Base-by-base conservation (phyloP, 2,329 filamentous ascomycete genomes). In the Ramularia endophylla region DNA sequence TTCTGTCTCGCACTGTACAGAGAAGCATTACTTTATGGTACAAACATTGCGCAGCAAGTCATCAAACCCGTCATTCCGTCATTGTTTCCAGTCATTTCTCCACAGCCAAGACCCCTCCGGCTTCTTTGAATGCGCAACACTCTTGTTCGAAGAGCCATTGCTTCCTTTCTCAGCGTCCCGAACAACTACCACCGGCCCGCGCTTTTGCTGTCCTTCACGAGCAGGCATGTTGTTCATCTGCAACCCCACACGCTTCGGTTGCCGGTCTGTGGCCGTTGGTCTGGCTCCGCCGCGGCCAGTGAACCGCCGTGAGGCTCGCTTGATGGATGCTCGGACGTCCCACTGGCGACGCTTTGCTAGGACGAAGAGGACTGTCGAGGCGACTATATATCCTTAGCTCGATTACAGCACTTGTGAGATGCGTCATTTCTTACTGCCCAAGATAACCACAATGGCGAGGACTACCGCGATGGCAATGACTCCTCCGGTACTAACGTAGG, bases 261-360 rank as follows among this genome's bases (percentile, higher is more conserved):
- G 47, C 27, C 52, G 27, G 19, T 46, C 40, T 27, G 27, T 36
- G 17, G 17, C 31, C 30, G 35, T 27, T 13, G 40, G 39, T 15
- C 36, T 15, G 8, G 43, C 43, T 34, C 56, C 55, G 38, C 57
- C 56, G 35, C 67, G 65, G 15, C 66, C 66, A 1, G 69, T 71
- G 32, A 72, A 45, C 18, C 68, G 66, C 31, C 67, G 63, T 12
- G 69, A 71, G 1, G 85, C 88, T 50, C 77, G 78, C 41, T 81
- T 76, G 43, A 94, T 71, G 20, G 74, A 83, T 59, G 85, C 78
- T 44, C 81, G 78, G 52, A 92, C 71, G 51, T 81, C 84, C 87
- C 87, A 92, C 63, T 89, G 85, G 34, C 81, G 78, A 68, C 87
- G 88, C 72, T 92, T 92, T 41, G 87, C 84, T 27, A 90, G 62